phyloP scores from a whole-genome alignment of 805 yeast genomes.

The Candida rishiriensis region DNA sequence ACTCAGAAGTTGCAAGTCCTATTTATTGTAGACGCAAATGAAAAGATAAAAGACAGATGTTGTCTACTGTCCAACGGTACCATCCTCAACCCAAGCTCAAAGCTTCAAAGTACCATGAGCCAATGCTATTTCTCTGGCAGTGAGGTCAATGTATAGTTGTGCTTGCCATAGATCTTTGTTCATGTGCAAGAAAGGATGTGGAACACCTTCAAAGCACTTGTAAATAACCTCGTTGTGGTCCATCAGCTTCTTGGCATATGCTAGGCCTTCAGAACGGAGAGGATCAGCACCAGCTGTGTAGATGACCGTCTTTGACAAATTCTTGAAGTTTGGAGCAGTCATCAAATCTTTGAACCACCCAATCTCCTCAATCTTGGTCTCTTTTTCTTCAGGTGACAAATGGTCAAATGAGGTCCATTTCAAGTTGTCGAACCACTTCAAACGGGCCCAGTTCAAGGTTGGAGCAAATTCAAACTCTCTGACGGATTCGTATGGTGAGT shows the following conservation, averaged over 20 bases:
- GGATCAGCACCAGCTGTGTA: conserved; percentile 33
- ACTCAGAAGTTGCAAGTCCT: too few species aligned
- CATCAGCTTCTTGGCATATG: conserved; percentile 26
- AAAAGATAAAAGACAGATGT: too few species aligned
- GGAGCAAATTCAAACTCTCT: conserved; percentile 31
- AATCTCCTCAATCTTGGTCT: conserved; percentile 18
- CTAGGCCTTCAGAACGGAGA: conserved; percentile 31
- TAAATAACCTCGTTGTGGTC: conserved; percentile 25
- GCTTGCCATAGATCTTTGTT: conserved; percentile 30
- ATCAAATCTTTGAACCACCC: conserved; percentile 30
- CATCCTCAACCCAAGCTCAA: too few species aligned
- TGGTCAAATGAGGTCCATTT: conserved; percentile 23
- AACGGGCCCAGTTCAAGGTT: conserved; percentile 29
- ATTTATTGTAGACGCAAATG: too few species aligned
- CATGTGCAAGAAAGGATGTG: conserved; percentile 33
- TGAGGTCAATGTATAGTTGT: conserved; percentile 23
- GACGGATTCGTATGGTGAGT: conserved; percentile 25
- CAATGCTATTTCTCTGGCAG: conserved; percentile 26
- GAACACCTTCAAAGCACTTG: conserved; percentile 30
- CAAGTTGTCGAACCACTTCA: conserved; percentile 28
- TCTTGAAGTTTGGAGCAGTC: conserved; percentile 25
- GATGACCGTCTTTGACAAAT: conserved; percentile 27
- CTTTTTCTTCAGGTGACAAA: conserved; percentile 15
- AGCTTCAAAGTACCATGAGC: conserved; percentile 19
- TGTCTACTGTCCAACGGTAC: too few species aligned